Conservation (phyloP, 2,329 filamentous ascomycete species). For the Talaromyces sp. region DNA sequence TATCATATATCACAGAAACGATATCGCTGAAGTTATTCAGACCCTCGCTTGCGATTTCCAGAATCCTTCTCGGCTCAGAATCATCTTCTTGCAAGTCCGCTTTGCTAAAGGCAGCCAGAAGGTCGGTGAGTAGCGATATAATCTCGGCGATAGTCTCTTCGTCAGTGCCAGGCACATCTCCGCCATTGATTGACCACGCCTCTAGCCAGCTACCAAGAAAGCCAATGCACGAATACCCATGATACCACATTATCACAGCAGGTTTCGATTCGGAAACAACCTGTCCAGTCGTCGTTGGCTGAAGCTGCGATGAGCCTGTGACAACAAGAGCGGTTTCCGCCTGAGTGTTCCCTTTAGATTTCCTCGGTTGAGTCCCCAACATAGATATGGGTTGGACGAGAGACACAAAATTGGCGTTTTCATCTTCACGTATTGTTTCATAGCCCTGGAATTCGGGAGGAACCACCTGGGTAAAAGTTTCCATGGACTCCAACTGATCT, state of each 20-base stretch:
- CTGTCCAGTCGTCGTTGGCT: conserved; percentile 37
- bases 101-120: conserved; percentile 50
- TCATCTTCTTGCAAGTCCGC: conserved; percentile 28
- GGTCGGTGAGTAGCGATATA: conserved; percentile 66
- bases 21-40: conserved; percentile 58
- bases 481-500: conserved; percentile 62
- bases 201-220: conserved; percentile 68
- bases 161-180: conserved; percentile 50
- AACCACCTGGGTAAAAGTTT: conserved; percentile 72
- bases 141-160: conserved; percentile 65
- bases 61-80: conserved; percentile 35
- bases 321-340: conserved; percentile 30
- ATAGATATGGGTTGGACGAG: conserved; percentile 55
- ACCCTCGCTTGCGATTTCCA: conserved; percentile 48
- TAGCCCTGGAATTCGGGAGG: conserved; percentile 68
- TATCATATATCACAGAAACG: conserved; percentile 73
- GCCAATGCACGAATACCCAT: conserved; percentile 72
- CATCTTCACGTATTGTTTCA: conserved; percentile 74
- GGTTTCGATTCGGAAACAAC: conserved; percentile 75
- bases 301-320: conserved; percentile 32
- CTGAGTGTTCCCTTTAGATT: conserved; percentile 17
- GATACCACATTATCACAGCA: conserved; percentile 67
- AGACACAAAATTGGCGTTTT: conserved; percentile 73
- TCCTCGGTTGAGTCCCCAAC: conserved; percentile 27
- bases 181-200: conserved; percentile 42